Base-by-base conservation (phyloP, 1,284 basidiomycete genomes). In the Trichosporon ovoides region DNA sequence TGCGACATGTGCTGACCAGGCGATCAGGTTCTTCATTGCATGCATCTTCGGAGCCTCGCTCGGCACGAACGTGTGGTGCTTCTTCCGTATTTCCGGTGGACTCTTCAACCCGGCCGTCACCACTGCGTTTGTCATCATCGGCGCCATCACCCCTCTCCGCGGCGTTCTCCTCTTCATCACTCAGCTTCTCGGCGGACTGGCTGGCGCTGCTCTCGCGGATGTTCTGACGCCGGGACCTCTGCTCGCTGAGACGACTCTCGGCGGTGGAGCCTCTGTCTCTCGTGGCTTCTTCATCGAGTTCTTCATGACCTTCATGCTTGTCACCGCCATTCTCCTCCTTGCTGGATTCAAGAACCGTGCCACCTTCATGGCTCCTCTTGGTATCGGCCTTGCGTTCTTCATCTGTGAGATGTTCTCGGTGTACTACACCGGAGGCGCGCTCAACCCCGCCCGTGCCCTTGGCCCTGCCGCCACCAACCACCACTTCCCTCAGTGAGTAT, bases 321-420 rank as follows among this genome's bases (percentile, higher is more conserved):
- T 76, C 70, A 55, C 73, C 28, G 68, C 74, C 52, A 74, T 80
- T 51, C 73, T 80, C 51, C 67, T 81, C 55, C 68, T 80, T 10
- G 80, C 80, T 36, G 80, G 77, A 24, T 79, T 80, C 68, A 81
- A 78, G 70, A 77, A 81, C 70, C 72, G 77, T 40, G 77, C 75
- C 14, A 82, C 81, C 0, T 81, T 79, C 67, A 73, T 82, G 19
- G 80, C 81, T 2, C 81, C 81, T 2, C 74, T 82, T 56, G 80
- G 78, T 50, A 82, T 82, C 55, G 80, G 81, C 52, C 73, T 78
- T 53, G 72, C 78, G 5, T 68, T 80, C n/a, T 80, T 80, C 64
- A 73, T 78, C 38, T 77, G 78, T 52, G 79, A 80, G 65, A 65
- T 80, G 37, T 68, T 79, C 18, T 73, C 73, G 31, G 75, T 76